Percentiles rank a stretch among this genome's conserved stretches.
Conservation (phyloP, 176 grass and related monocot species). For the Oryza glaberrima region DNA sequence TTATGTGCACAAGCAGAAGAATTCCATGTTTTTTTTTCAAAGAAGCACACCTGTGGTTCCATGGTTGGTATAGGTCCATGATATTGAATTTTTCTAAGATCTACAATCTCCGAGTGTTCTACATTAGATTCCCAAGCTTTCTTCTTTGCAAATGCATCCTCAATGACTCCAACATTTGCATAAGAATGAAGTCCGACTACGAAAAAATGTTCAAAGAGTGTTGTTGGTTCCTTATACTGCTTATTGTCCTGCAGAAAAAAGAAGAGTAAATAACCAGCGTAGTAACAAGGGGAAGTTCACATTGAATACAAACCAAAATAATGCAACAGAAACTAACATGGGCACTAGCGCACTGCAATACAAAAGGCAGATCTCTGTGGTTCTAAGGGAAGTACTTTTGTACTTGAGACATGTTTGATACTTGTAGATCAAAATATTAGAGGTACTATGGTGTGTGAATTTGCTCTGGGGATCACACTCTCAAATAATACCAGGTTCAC, state of each 20-base stretch:
- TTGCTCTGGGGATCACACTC: neutral
- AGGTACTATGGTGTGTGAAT: neutral
- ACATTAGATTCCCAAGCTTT: slow-evolving; percentile 86
- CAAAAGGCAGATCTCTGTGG: slow-evolving; percentile 2
- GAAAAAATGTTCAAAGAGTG: slow-evolving; percentile 87
- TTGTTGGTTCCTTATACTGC: slow-evolving; percentile 63
- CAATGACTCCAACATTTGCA: slow-evolving; percentile 86
- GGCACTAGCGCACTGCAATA: neutral
- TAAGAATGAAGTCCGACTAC: slow-evolving; percentile 92
- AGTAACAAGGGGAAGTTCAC: slow-evolving; percentile 15
- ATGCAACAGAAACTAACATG: slow-evolving; percentile 15
- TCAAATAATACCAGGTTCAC: slow-evolving; percentile 12
- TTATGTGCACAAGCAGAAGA: slow-evolving; percentile 18
- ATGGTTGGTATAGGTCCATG: slow-evolving; percentile 70
- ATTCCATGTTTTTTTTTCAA: slow-evolving; percentile 27
- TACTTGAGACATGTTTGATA: slow-evolving; percentile 8
- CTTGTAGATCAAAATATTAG: neutral
- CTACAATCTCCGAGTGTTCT: slow-evolving; percentile 65
- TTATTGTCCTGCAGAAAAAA: slow-evolving; percentile 65
- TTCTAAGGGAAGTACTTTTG: neutral
- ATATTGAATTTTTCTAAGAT: slow-evolving; percentile 74
- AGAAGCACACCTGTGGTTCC: slow-evolving; percentile 82
- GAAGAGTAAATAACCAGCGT: slow-evolving; percentile 2
- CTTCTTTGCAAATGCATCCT: slow-evolving; percentile 92
- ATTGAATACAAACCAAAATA: slow-evolving; percentile 20